phyloP scores from a whole-genome alignment of 352 stramenopile species.

The Phytophthora nicotianae region DNA sequence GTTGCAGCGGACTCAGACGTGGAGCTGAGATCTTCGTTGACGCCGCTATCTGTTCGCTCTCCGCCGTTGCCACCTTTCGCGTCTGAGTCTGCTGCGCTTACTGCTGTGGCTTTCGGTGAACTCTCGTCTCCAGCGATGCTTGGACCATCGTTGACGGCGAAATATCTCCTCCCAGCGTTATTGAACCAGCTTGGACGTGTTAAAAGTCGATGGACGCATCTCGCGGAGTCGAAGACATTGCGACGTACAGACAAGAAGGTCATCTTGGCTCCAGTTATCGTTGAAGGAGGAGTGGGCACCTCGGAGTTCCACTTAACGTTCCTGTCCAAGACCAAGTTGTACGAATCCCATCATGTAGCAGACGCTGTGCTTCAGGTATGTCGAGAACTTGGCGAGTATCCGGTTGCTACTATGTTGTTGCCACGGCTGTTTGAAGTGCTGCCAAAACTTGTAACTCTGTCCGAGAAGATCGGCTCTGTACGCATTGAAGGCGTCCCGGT shows the following conservation, averaged over 20 bases:
- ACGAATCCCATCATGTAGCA: constrained; percentile 69
- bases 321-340: constrained; percentile 58
- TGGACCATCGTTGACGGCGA: constrained; percentile 58
- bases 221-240: constrained; percentile 46
- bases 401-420: constrained; percentile 52
- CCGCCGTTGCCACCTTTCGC: constrained; percentile 42
- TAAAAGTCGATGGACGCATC: constrained; percentile 61
- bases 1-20: constrained; percentile 8
- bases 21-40: constrained; percentile 25
- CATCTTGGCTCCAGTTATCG: constrained; percentile 13
- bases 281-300: constrained; percentile 25
- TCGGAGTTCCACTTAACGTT: constrained; percentile 72
- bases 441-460: constrained; percentile 53
- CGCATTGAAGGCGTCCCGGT: constrained; percentile 75
- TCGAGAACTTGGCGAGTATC: constrained; percentile 56
- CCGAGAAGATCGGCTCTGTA: constrained; percentile 68
- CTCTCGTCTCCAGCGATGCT: constrained; percentile 56
- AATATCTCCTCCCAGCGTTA: constrained; percentile 67
- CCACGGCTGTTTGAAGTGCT: constrained; percentile 68
- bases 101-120: constrained; percentile 55
- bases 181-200: constrained; percentile 58
- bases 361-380: constrained; percentile 71
- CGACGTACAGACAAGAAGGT: constrained; percentile 40
- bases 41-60: constrained; percentile 15
- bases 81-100: constrained; percentile 45